Base-by-base conservation (phyloP, 2,329 filamentous ascomycete genomes). In the Tolypocladium nubicola region DNA sequence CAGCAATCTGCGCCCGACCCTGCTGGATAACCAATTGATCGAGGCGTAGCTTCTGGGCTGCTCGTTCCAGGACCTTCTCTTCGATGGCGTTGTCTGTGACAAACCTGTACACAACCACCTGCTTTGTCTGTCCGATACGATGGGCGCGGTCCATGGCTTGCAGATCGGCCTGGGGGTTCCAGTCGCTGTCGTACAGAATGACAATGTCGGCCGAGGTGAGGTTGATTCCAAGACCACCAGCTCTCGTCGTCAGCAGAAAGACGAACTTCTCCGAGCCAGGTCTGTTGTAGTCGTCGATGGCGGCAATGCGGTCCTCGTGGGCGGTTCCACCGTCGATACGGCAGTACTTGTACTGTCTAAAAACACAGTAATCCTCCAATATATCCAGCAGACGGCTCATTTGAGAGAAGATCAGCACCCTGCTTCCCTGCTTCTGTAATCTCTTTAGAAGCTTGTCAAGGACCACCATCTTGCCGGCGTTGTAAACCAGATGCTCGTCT, bases 141-240 rank as follows among this genome's bases (percentile, higher is more conserved):
- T 99, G 94, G 55, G 94, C 94, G 69, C 94, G 89, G 68, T 99
- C 94, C 94, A 99, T 99, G 57, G 94, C 94, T 73, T 99, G 94
- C 59, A 99, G 76, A 84, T 99, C 94, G 21, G 94, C 94, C 73
- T 99, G 94, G 11, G 94, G 94, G 67, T 97, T 97, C 94, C 94
- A 99, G 70, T 99, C 94, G 66, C 92, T 97, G 71, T 99, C 94
- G 68, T 94, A 99, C 8, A 99, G 83, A 37, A 99, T 84, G 58
- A 99, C 94, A 67, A 97, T 96, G 66, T 99, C 94, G 57, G 94
- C 94, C 60, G 83, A 87, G 0, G 94, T 99, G 68, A 99, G 76
- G 70, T 99, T 99, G 78, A 99, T 99, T 67, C 94, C 94, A 56
- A 99, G 76, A 66, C 94, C 94, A 78, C 94, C 94, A 58, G 94